Evolutionary conservation across 78 protist species (phyloP).

Genomic region (Guillardia theta): DNA sequence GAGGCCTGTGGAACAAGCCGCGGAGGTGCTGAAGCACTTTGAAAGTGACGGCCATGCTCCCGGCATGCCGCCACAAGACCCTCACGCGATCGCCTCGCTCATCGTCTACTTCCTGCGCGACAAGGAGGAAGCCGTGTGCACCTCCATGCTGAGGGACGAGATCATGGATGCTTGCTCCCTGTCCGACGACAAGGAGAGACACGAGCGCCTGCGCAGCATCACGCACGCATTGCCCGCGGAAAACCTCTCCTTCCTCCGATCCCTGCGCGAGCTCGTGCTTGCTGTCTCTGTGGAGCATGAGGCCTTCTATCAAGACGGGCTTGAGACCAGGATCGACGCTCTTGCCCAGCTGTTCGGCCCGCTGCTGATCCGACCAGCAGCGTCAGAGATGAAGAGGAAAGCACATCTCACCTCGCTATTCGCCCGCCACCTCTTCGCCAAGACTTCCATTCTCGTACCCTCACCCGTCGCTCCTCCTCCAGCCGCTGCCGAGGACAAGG

Average conservation of each 20-base stretch:
- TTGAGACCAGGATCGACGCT: background rate
- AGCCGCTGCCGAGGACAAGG: no score
- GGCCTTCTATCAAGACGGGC: background rate
- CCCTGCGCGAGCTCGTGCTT: background rate
- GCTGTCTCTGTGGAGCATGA: background rate
- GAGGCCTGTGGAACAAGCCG: background rate
- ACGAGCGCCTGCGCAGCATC: background rate
- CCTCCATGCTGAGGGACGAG: background rate
- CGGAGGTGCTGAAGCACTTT: background rate
- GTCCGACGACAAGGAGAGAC: background rate
- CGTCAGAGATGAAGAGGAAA: background rate
- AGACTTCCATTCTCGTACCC: background rate
- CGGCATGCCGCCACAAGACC: background rate
- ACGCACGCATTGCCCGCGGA: background rate
- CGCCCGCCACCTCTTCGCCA: background rate
- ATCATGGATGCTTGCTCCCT: background rate
- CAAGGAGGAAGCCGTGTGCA: background rate
- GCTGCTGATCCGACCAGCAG: background rate
- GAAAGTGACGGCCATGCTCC: background rate
- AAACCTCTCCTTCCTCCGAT: background rate
- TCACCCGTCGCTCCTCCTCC: no score
- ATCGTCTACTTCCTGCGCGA: background rate
- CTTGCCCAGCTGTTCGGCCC: conserved; percentile 28
- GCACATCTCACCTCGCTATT: background rate
- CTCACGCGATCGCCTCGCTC: background rate